These are phyloP conservation scores for Phragmites australis DNA, from an alignment of 176 grass and related monocot species.

Conservation along the genomic window DNA sequence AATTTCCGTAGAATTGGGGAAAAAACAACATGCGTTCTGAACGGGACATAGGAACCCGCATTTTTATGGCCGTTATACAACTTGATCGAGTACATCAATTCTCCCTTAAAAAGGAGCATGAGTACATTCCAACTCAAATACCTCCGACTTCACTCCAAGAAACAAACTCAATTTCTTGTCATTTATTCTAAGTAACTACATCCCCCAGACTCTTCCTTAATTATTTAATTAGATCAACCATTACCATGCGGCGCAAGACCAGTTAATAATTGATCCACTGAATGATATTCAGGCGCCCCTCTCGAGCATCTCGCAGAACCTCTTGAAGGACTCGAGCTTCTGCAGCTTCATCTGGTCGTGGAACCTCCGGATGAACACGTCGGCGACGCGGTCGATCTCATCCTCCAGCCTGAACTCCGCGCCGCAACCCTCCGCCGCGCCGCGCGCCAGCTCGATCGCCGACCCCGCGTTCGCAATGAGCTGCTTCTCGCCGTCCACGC, in stretches of 20 bases:
- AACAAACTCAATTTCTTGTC: not conserved
- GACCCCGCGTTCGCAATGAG: conserved; percentile 42
- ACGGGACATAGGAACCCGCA: not conserved
- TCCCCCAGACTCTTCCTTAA: not conserved
- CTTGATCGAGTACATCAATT: not conserved
- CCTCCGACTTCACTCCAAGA: not conserved
- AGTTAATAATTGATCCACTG: not conserved
- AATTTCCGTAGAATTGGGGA: not conserved
- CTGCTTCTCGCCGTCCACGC: conserved; percentile 29
- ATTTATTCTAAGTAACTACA: conserved; percentile 20
- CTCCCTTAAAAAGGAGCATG: conserved; percentile 1
- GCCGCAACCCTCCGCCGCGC: conserved; percentile 44
- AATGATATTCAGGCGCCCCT: conserved; percentile 29
- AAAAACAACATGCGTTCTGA: not conserved
- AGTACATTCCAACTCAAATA: not conserved
- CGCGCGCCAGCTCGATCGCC: conserved; percentile 61
- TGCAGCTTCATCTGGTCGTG: conserved; percentile 90
- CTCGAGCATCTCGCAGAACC: conserved; percentile 84
- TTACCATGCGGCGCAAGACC: not conserved
- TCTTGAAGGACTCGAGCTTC: conserved; percentile 98
- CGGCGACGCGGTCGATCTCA: conserved; percentile 73
- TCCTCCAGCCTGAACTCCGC: conserved; percentile 71
- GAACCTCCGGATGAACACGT: conserved; percentile 79
- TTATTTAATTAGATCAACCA: conserved; percentile 6
- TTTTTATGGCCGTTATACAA: not conserved